phyloP scores from a whole-genome alignment of 2,329 filamentous ascomycete genomes.

The Xylaria sp. region DNA sequence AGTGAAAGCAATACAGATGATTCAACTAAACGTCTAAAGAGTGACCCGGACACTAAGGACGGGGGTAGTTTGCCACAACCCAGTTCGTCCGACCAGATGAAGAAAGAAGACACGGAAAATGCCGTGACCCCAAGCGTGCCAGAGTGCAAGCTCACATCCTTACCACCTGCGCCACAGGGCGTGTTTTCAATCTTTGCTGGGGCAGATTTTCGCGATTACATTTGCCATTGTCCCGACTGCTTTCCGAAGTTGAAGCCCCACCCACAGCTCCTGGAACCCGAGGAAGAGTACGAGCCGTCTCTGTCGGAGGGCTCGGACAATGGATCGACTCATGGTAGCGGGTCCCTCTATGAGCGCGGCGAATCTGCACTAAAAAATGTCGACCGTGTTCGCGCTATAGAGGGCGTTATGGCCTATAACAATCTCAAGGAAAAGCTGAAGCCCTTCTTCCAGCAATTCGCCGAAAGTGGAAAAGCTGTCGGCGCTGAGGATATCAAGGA shows the following conservation, averaged over 20 bases:
- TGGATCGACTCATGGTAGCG: constrained; percentile 70
- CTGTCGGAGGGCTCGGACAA: constrained; percentile 69
- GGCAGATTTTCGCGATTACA: constrained; percentile 75
- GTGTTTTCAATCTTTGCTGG: constrained; percentile 84
- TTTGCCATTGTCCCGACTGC: constrained; percentile 85
- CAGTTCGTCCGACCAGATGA: constrained; percentile 17
- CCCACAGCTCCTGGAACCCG: constrained; percentile 87
- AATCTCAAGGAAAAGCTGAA: constrained; percentile 96
- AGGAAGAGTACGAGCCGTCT: constrained; percentile 92
- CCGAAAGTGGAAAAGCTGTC: constrained; percentile 85
- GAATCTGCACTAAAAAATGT: constrained; percentile 91
- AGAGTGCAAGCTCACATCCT: constrained; percentile 64
- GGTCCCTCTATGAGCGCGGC: constrained; percentile 85
- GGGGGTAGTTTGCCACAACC: constrained; percentile 12
- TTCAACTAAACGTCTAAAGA: constrained; percentile 59
- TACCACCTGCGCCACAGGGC: constrained; percentile 61
- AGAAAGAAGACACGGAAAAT: constrained; percentile 33
- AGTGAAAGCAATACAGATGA: constrained; percentile 41
- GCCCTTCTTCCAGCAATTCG: constrained; percentile 91
- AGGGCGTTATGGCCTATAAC: constrained; percentile 98
- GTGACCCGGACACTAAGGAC: constrained; percentile 40
- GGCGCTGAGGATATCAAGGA: constrained; percentile 95
- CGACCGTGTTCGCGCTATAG: constrained; percentile 90
- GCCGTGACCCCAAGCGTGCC: constrained; percentile 21
- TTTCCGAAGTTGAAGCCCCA: constrained; percentile 74